phyloP scores from a whole-genome alignment of 2,329 filamentous ascomycete species.

The Fusarium goolgardi region DNA sequence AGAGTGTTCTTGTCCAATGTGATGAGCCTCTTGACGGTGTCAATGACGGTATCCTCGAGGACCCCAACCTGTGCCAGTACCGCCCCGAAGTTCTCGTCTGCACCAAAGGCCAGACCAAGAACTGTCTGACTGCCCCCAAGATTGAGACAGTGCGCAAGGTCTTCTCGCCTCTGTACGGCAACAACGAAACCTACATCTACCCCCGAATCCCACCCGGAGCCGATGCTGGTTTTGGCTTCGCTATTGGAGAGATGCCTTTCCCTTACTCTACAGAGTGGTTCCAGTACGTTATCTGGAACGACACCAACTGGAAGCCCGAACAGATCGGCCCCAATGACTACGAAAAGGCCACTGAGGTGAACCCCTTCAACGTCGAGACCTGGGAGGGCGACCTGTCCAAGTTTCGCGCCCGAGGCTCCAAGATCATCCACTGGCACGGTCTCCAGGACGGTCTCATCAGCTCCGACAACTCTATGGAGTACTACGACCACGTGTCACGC shows the following conservation, averaged over 20 bases:
- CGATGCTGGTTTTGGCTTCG: conserved; percentile 44
- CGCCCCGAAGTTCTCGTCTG: conserved; percentile 57
- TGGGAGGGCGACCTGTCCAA: conserved; percentile 54
- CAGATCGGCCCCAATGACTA: conserved; percentile 55
- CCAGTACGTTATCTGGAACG: conserved; percentile 55
- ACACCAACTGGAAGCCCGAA: conserved; percentile 49
- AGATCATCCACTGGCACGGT: conserved; percentile 61
- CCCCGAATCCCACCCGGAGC: conserved; percentile 45
- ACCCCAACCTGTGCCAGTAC: conserved; percentile 59
- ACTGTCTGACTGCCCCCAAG: conserved; percentile 23
- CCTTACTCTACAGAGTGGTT: conserved; percentile 48
- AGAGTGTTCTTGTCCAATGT: conserved; percentile 61
- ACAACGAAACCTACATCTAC: conserved; percentile 48
- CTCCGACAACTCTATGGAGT: conserved; percentile 43
- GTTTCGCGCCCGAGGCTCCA: conserved; percentile 56
- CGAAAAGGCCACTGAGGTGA: conserved; percentile 48
- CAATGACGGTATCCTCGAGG: conserved; percentile 61
- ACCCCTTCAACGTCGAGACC: conserved; percentile 44
- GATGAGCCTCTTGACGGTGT: conserved; percentile 61
- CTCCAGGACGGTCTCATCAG: conserved; percentile 41
- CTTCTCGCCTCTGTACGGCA: conserved; percentile 37
- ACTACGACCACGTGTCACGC: conserved; percentile 44
- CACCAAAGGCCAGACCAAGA: conserved; percentile 1
- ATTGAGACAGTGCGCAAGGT: conserved; percentile 26
- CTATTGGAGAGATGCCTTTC: background rate